Conservation (phyloP, 495 filamentous ascomycete genomes). For the Aspergillus steynii region DNA sequence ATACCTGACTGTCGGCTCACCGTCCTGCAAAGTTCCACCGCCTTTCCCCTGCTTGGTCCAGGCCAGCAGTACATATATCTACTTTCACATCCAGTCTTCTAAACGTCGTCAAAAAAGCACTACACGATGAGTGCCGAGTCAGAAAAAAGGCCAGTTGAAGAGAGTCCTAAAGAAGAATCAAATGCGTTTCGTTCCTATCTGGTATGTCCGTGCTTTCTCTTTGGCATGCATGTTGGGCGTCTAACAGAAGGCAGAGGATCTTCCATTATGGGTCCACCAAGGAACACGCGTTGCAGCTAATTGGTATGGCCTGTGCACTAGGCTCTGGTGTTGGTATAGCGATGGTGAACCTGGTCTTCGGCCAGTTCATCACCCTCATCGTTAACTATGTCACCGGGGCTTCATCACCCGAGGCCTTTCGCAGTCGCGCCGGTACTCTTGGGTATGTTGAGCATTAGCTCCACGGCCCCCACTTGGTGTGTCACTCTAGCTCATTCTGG, state of each 20-base stretch:
- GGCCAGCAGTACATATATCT: too few relatives aligned
- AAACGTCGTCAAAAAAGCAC: background rate
- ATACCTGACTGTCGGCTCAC: background rate
- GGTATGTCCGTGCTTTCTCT: background rate
- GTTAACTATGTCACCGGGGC: slow-evolving; percentile 4
- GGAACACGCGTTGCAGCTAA: background rate
- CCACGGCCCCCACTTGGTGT: too few relatives aligned
- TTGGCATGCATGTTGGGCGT: background rate
- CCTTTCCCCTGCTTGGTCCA: too few relatives aligned
- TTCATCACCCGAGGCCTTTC: slow-evolving; percentile 2
- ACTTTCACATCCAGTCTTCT: background rate
- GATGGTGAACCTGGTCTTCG: slow-evolving; percentile 7
- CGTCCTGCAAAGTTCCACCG: too few relatives aligned
- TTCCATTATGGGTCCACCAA: background rate
- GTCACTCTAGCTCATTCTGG: background rate
- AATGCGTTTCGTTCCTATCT: background rate
- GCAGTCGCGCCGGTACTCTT: slow-evolving; percentile 4
- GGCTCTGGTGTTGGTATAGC: slow-evolving; percentile 9
- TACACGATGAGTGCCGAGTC: background rate
- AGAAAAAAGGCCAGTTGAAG: background rate
- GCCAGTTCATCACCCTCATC: slow-evolving; percentile 10
- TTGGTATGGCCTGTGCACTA: background rate
- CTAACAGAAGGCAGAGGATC: background rate
- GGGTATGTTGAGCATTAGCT: background rate
- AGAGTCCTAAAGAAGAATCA: background rate